A percentile compares a stretch with the other conserved stretches of the same genome.
These are phyloP conservation scores for Lachnellula arida DNA, from an alignment of 2,329 filamentous ascomycete genomes.

Conservation along the genomic window DNA sequence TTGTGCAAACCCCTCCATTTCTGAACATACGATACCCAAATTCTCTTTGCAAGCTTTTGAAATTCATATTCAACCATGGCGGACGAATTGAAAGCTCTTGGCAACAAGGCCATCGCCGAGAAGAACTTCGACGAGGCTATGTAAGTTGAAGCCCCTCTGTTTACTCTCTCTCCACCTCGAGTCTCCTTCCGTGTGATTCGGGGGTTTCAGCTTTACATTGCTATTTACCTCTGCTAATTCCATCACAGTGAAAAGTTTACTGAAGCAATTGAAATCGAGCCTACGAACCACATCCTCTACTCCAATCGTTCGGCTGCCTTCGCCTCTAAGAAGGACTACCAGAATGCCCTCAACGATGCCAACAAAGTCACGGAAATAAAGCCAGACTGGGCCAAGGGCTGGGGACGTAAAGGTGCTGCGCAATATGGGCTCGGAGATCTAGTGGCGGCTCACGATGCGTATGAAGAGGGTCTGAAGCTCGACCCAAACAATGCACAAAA, in stretches of 20 bases:
- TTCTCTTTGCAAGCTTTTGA: neutral
- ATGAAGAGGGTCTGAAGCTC: slow-evolving; percentile 88
- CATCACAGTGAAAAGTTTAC: slow-evolving; percentile 79
- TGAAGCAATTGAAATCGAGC: slow-evolving; percentile 83
- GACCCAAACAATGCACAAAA: slow-evolving; percentile 90
- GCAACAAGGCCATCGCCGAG: slow-evolving; percentile 96
- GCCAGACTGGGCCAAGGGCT: slow-evolving; percentile 97
- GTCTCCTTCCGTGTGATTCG: neutral
- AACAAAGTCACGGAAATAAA: slow-evolving; percentile 92
- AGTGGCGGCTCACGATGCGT: slow-evolving; percentile 80
- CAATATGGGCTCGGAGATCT: slow-evolving; percentile 85
- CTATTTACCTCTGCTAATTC: slow-evolving; percentile 12
- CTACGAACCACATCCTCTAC: slow-evolving; percentile 92
- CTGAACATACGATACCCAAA: neutral
- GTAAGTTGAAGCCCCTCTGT: slow-evolving; percentile 52
- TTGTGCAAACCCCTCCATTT: neutral
- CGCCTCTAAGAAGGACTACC: slow-evolving; percentile 85
- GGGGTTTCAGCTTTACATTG: neutral
- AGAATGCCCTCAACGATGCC: slow-evolving; percentile 80
- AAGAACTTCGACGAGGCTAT: slow-evolving; percentile 96
- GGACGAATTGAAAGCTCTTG: slow-evolving; percentile 88
- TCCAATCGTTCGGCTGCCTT: slow-evolving; percentile 90
- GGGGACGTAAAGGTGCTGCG: slow-evolving; percentile 87
- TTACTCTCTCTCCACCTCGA: slow-evolving; percentile 9
- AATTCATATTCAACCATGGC: slow-evolving; percentile 36